phyloP scores from a whole-genome alignment of 2,329 filamentous ascomycete species.

The Aspergillus proliferans region DNA sequence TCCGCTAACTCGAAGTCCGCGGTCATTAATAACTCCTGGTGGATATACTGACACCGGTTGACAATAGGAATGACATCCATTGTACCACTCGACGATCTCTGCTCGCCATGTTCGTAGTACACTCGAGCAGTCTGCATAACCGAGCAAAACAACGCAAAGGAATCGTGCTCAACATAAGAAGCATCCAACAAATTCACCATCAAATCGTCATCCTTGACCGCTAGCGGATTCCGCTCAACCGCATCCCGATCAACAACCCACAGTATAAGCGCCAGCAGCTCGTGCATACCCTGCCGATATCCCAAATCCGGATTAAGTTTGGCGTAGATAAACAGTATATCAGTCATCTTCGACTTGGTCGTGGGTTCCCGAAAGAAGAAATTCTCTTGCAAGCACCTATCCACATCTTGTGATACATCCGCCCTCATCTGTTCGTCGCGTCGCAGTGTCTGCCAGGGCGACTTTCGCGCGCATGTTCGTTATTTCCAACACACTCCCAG shows the following conservation, averaged over 20 bases:
- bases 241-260: slow-evolving; percentile 81
- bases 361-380: slow-evolving; percentile 75
- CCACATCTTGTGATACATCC: slow-evolving; percentile 92
- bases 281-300: slow-evolving; percentile 99
- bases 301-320: slow-evolving; percentile 82
- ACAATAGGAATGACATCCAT: slow-evolving; percentile 65
- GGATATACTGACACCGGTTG: slow-evolving; percentile 76
- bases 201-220: slow-evolving; percentile 40
- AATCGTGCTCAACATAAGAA: slow-evolving; percentile 78
- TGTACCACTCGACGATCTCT: slow-evolving; percentile 37
- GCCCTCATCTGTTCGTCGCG: slow-evolving; percentile 75
- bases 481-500: neutral
- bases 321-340: slow-evolving; percentile 90
- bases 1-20: slow-evolving; percentile 76
- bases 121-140: slow-evolving; percentile 82
- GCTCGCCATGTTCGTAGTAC: slow-evolving; percentile 71
- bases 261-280: slow-evolving; percentile 81
- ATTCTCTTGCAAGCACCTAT: slow-evolving; percentile 83
- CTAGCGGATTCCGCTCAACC: slow-evolving; percentile 46
- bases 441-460: slow-evolving; percentile 82
- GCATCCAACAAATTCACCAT: slow-evolving; percentile 65
- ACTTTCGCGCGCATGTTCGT: slow-evolving; percentile 49
- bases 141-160: slow-evolving; percentile 75
- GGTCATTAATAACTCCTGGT: slow-evolving; percentile 70
- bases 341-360: slow-evolving; percentile 74